Conservation (phyloP, 495 filamentous ascomycete species). For the Talaromyces liani region DNA sequence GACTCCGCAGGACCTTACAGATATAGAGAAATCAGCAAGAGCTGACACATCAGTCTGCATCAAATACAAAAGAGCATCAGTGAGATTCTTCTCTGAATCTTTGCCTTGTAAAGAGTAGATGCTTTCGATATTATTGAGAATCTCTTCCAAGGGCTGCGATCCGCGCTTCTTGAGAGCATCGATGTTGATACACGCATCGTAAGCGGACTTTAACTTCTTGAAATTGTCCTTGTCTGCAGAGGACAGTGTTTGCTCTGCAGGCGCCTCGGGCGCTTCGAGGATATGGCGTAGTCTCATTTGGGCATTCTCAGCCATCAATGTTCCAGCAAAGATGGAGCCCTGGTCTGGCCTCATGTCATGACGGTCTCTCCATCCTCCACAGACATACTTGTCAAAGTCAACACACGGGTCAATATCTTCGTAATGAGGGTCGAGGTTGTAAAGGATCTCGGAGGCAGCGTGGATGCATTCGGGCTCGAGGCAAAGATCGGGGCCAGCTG, state of each 20-base stretch:
- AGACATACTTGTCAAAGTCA: constrained; percentile 62
- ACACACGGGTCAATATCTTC: constrained; percentile 59
- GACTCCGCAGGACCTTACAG: constrained; percentile 28
- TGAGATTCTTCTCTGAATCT: constrained; percentile 34
- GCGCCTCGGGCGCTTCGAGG: constrained; percentile 49
- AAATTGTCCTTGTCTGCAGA: constrained; percentile 54
- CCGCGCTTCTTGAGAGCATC: constrained; percentile 44
- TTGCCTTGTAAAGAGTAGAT: constrained; percentile 37
- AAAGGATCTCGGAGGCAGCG: constrained; percentile 59
- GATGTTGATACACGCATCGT: constrained; percentile 60
- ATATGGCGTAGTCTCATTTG: constrained; percentile 56
- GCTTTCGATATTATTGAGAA: constrained; percentile 44
- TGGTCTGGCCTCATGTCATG: constrained; percentile 64
- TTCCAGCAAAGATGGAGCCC: constrained; percentile 50
- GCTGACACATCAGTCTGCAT: constrained; percentile 42
- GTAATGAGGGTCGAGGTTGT: constrained; percentile 59
- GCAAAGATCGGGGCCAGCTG: constrained; percentile 30
- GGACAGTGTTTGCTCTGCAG: constrained; percentile 26
- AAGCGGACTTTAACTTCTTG: constrained; percentile 54
- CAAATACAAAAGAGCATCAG: constrained; percentile 46
- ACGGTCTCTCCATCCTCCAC: constrained; percentile 56
- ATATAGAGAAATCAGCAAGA: constrained; percentile 37
- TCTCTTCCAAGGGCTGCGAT: constrained; percentile 40
- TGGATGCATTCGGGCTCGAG: constrained; percentile 58
- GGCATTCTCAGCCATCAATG: constrained; percentile 51